A percentile compares a stretch with the other conserved stretches of the same genome.
These are phyloP conservation scores for Pyrenochaeta sp. DNA, from an alignment of 2,329 filamentous ascomycete genomes.

Conservation along the genomic window DNA sequence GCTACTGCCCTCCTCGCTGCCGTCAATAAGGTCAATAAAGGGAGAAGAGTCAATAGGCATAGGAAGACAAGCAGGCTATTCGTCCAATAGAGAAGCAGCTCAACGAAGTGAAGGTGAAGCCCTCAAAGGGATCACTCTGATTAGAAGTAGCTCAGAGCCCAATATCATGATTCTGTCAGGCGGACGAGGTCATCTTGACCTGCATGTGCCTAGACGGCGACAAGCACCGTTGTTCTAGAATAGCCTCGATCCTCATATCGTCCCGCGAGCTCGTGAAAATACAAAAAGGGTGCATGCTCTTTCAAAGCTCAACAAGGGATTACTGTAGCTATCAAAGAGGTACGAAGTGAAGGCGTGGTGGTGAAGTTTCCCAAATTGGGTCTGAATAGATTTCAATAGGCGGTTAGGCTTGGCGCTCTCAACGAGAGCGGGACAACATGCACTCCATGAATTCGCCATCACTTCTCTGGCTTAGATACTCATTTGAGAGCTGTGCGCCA, in stretches of 20 bases:
- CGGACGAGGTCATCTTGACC: conserved; percentile 10
- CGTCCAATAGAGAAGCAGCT: conserved; percentile 16
- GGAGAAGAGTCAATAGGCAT: conserved; percentile 16
- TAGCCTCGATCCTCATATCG: conserved; percentile 7
- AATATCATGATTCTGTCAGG: conserved; percentile 3
- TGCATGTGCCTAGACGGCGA: background rate
- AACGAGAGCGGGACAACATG: conserved; percentile 1
- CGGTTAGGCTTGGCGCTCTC: conserved; percentile 26
- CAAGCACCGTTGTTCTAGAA: conserved; percentile 12
- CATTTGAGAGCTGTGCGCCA: background rate
- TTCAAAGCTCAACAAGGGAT: conserved; percentile 22
- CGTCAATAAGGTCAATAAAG: conserved; percentile 33
- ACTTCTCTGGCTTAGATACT: background rate
- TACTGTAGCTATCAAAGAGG: conserved; percentile 17
- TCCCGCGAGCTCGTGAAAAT: conserved; percentile 5
- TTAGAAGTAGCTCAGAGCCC: conserved; percentile 6
- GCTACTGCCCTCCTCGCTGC: background rate
- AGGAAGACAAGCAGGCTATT: conserved; percentile 2
- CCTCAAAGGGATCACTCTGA: conserved; percentile 19
- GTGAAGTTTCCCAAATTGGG: conserved; percentile 29
- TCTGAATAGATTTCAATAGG: conserved; percentile 42
- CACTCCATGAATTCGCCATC: background rate
- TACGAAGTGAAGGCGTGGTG: conserved; percentile 18
- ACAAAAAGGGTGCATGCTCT: conserved; percentile 18
- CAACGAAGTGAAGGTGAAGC: conserved; percentile 20